These are phyloP conservation scores for Rhodomyrtus psidioides DNA, from an alignment of 441 rosid species.

Conservation along the genomic window DNA sequence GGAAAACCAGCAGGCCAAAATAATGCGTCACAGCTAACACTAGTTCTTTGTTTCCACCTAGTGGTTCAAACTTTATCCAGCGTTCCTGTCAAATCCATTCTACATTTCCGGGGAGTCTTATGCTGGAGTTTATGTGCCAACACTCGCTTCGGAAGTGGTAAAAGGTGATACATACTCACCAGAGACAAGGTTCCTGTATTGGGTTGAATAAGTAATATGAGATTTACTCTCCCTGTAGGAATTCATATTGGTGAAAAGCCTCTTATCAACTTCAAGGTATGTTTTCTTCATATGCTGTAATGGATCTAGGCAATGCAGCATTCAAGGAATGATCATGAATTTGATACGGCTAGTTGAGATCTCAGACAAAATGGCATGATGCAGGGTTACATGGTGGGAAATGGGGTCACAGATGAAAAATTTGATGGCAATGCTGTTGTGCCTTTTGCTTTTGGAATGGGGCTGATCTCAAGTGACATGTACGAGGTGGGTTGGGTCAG, in stretches of 20 bases:
- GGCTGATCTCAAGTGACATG: conserved; percentile 7
- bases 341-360: background rate
- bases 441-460: conserved; percentile 10
- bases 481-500: background rate
- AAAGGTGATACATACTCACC: background rate
- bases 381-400: conserved; percentile 14
- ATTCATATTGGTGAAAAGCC: background rate
- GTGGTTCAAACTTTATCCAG: conserved; percentile 16
- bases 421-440: background rate
- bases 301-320: background rate
- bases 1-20: background rate
- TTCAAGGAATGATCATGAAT: background rate
- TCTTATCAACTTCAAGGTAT: conserved; percentile 5
- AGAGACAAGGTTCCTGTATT: background rate
- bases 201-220: background rate
- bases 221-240: background rate
- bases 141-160: conserved; percentile 2
- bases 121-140: conserved; percentile 15
- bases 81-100: conserved; percentile 9
- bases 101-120: conserved; percentile 9
- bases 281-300: background rate
- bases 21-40: background rate
- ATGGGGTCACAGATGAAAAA: background rate
- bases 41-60: background rate
- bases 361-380: background rate